phyloP scores from a whole-genome alignment of 164 flowering plant species.

The Berberis vulgaris region DNA sequence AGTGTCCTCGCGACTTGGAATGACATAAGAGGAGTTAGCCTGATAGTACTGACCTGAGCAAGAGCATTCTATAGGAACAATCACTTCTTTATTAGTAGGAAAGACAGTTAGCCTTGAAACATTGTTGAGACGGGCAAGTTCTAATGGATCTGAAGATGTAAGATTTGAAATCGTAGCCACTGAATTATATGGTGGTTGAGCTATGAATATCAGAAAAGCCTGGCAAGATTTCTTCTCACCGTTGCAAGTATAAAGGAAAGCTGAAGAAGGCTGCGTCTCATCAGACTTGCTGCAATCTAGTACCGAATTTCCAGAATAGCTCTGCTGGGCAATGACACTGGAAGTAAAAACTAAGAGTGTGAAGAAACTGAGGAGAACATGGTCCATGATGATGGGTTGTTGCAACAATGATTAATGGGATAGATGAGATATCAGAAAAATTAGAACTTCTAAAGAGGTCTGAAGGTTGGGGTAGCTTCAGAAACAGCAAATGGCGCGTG shows the following conservation, averaged over 20 bases:
- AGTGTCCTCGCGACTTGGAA: constrained; percentile 9
- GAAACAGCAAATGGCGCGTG: neutral
- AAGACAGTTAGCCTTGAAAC: constrained; percentile 15
- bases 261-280: constrained; percentile 9
- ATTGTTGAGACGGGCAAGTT: constrained; percentile 32
- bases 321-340: constrained; percentile 27
- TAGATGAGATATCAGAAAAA: neutral
- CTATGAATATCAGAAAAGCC: constrained; percentile 38
- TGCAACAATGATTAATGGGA: constrained; percentile 2
- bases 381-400: constrained; percentile 13
- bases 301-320: constrained; percentile 26
- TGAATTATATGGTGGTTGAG: constrained; percentile 32
- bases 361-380: constrained; percentile 13
- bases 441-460: neutral
- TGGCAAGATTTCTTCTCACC: constrained; percentile 20
- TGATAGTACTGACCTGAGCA: constrained; percentile 42
- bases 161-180: constrained; percentile 34
- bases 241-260: constrained; percentile 39
- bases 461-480: neutral
- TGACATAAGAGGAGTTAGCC: constrained; percentile 27
- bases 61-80: constrained; percentile 44
- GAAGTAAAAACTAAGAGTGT: constrained; percentile 3
- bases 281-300: constrained; percentile 16
- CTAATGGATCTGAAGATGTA: constrained; percentile 21
- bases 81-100: constrained; percentile 25